Evolutionary conservation across 2,329 filamentous ascomycete species (phyloP).

Genomic region (Helotiales sp.): DNA sequence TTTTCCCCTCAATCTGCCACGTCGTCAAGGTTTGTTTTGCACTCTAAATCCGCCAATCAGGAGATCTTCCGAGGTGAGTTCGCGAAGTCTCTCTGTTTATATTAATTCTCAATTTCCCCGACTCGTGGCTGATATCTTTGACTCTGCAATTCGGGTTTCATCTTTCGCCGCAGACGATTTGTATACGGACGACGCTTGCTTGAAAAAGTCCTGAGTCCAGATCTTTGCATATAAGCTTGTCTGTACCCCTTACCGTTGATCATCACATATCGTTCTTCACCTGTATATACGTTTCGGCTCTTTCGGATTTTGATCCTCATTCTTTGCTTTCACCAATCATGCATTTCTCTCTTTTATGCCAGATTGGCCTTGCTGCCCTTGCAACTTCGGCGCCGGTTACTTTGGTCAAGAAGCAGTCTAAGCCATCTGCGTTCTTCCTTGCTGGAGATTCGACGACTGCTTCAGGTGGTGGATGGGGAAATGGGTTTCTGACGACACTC

Average conservation of each 20-base stretch:
- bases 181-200: neutral
- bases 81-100: neutral
- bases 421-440: conserved; percentile 47
- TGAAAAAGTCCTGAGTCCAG: neutral
- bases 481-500: conserved; percentile 55
- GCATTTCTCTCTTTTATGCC: conserved; percentile 7
- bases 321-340: neutral
- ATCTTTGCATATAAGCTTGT: neutral
- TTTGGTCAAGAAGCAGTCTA: conserved; percentile 13
- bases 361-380: neutral
- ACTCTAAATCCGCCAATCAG: conserved; percentile 14
- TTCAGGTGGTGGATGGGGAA: conserved; percentile 48
- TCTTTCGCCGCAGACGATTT: neutral
- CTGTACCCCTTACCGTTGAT: neutral
- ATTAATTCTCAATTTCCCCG: neutral
- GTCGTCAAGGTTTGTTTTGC: neutral
- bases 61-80: neutral
- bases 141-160: neutral
- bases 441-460: conserved; percentile 51
- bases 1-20: conserved; percentile 8
- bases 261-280: neutral
- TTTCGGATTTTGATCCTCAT: neutral
- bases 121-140: neutral
- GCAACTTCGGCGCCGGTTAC: neutral
- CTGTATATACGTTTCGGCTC: neutral